These are phyloP conservation scores for Chrysanthemum makinoi DNA, from an alignment of 129 eudicot species.

Conservation along the genomic window DNA sequence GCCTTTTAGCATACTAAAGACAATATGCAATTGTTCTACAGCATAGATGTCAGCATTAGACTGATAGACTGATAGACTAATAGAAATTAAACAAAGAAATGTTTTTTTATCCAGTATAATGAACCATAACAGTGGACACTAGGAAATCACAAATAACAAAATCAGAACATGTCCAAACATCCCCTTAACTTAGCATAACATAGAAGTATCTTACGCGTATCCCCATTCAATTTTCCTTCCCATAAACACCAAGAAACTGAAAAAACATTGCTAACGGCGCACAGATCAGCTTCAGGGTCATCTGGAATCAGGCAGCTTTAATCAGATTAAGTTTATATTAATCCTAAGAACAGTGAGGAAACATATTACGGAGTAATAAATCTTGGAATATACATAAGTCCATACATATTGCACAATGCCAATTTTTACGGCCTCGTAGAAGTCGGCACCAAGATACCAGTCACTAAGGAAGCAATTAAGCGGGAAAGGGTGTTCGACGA, in stretches of 20 bases:
- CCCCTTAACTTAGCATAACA: not conserved
- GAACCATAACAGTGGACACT: constrained; percentile 12
- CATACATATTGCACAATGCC: constrained; percentile 98
- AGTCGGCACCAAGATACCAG: constrained; percentile 90
- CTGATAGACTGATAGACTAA: not conserved
- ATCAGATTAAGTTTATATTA: not conserved
- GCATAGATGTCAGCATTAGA: no score
- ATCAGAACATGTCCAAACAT: no score
- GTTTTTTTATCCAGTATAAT: constrained; percentile 1
- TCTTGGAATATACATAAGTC: not conserved
- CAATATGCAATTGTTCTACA: no score
- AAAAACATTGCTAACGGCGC: constrained; percentile 75
- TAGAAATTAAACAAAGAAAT: not conserved
- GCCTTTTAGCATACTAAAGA: not conserved
- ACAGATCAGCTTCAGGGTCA: constrained; percentile 83
- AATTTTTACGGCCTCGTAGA: constrained; percentile 91
- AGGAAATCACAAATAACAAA: not conserved
- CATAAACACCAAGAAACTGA: constrained; percentile 70
- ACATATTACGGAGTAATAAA: not conserved
- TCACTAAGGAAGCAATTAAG: constrained; percentile 65
- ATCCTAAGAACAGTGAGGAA: not conserved
- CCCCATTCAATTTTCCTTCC: constrained; percentile 89
- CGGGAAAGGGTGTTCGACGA: constrained; percentile 97
- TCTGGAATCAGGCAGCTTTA: constrained; percentile 40
- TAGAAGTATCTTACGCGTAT: constrained; percentile 63